Evolutionary conservation across 164 flowering plant genomes (phyloP), one percentile per base, ranked within the genome.

Genomic region (Akebia trifoliata): DNA sequence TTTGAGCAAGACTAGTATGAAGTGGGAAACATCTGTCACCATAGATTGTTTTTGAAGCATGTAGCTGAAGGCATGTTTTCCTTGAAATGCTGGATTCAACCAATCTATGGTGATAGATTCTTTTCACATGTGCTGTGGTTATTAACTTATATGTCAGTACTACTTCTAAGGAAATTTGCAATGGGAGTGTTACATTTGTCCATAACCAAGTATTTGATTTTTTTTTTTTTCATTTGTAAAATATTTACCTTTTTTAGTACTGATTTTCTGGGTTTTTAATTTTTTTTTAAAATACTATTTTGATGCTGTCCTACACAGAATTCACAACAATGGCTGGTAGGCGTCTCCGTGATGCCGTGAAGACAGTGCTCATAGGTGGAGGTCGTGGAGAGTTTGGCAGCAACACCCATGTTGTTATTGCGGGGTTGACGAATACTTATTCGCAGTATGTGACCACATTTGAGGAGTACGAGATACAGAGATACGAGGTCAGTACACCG

Each of bases 261-360:
- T 28, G 9, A 22, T 34, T 29, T 3, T 59, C 39, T 34, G 12
- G 6, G 14, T 20, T 31, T 48, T 36, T 60, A 20, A 10, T 29
- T 9, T 31, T 60, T 54, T 21, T 45, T n/a, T n/a, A n/a, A n/a
- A 2, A 43, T 28, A 1, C 2, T 42, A 14, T 55, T 57, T 24
- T 40, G 59, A 18, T 26, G 7, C 4, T 25, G 5, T 18, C 17
- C 45, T 24, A 31, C 15, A 35, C 84, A 94, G 99, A 94, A 62
- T 94, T 94, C 70, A 83, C 97, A 24, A 94, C 99, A 29, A 94
- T 94, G 97, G 93, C 99, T 66, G 99, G 97, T 40, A 86, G 99
- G 70, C 88, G 87, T 54, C 91, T 94, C n/a, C 92, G 97, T 17
- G 87, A 94, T 77, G 93, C 99, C 63, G 87, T 94, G 65, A 83